phyloP scores from a whole-genome alignment of 208 protist species.

The Trypanosoma rangeli region DNA sequence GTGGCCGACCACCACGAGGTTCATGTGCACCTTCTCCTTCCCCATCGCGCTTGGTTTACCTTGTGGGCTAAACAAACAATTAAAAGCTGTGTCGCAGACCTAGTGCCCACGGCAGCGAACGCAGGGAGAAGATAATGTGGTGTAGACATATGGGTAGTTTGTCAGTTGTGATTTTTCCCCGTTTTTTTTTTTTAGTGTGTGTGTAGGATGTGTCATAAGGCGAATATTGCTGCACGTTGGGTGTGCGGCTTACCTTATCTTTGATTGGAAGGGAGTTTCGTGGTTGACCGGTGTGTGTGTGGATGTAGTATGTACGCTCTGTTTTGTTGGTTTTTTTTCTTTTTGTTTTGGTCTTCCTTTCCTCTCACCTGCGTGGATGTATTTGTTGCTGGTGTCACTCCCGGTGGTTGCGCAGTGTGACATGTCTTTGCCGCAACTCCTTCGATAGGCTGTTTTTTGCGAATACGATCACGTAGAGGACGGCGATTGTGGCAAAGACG shows the following conservation, averaged over 20 bases:
- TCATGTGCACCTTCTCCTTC: conserved; percentile 71
- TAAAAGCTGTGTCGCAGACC: conserved; percentile 1
- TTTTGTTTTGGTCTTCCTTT: not conserved
- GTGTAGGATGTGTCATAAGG: no score
- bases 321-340: not conserved
- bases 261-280: no score
- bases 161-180: not conserved
- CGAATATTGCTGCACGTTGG: no score
- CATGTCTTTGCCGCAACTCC: conserved; percentile 42
- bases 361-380: not conserved
- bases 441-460: conserved; percentile 31
- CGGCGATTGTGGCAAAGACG: conserved; percentile 39
- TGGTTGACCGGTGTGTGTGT: no score
- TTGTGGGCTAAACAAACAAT: not conserved
- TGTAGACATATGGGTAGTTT: not conserved
- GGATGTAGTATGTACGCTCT: not conserved
- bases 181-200: not conserved
- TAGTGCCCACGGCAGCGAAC: not conserved
- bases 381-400: conserved; percentile 15
- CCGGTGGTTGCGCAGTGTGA: conserved; percentile 40
- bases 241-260: no score
- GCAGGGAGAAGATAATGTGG: conserved; percentile 1
- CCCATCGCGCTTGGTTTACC: conserved; percentile 30
- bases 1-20: conserved; percentile 71
- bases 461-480: conserved; percentile 41